A percentile compares a stretch with the other conserved stretches of the same genome.
These are phyloP conservation scores for Echites panduratus DNA, from an alignment of 257 asterid species.

Conservation along the genomic window DNA sequence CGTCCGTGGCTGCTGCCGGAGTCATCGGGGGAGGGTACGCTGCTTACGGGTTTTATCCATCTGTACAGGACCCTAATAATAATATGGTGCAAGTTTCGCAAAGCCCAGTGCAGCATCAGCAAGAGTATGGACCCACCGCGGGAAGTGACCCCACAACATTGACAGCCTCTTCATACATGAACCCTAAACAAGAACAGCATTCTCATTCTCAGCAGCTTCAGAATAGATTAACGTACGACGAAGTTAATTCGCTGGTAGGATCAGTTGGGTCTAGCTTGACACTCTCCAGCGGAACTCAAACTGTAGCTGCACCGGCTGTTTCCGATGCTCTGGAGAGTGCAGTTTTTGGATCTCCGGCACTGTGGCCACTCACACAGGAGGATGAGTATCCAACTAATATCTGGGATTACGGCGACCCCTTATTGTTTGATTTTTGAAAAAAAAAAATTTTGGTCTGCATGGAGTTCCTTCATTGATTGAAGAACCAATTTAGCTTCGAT, in stretches of 20 bases:
- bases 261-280: slow-evolving; percentile 36
- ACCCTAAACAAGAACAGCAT: slow-evolving; percentile 37
- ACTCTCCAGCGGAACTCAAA: slow-evolving; percentile 18
- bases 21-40: slow-evolving; percentile 13
- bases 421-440: slow-evolving; percentile 59
- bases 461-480: background rate
- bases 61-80: slow-evolving; percentile 36
- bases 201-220: slow-evolving; percentile 12
- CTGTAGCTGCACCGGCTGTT: slow-evolving; percentile 27
- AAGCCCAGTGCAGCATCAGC: slow-evolving; percentile 15
- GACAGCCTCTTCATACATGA: slow-evolving; percentile 23
- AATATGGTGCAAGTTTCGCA: slow-evolving; percentile 18
- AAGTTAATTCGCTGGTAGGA: slow-evolving; percentile 38
- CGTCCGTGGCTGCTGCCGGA: slow-evolving; percentile 8
- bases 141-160: slow-evolving; percentile 28
- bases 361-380: slow-evolving; percentile 52
- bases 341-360: slow-evolving; percentile 27
- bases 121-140: slow-evolving; percentile 19
- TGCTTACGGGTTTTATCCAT: slow-evolving; percentile 49
- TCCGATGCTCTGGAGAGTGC: slow-evolving; percentile 30
- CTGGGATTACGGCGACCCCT: slow-evolving; percentile 76
- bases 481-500: too few species aligned
- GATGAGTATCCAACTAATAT: slow-evolving; percentile 48
- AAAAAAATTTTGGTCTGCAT: background rate
- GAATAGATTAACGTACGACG: slow-evolving; percentile 27